A percentile compares a stretch with the other conserved stretches of the same genome.
These are phyloP conservation scores for Planoprotostelium fungivorum DNA, from an alignment of 78 protist genomes.

Conservation along the genomic window DNA sequence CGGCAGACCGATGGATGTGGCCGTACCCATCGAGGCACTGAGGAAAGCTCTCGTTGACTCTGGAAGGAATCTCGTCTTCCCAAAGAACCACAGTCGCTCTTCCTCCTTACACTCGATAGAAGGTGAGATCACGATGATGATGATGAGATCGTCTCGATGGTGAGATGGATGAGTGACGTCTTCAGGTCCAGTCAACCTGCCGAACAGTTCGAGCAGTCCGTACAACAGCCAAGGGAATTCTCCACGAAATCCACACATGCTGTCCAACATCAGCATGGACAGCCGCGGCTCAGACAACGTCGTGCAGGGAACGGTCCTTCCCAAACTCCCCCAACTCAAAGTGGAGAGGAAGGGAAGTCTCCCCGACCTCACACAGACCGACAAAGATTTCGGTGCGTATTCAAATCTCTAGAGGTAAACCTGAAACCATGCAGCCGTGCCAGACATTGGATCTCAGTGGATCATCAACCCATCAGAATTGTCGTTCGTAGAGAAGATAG, in stretches of 20 bases:
- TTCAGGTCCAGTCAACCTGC: not conserved
- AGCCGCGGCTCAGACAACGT: not conserved
- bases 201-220: too few species aligned
- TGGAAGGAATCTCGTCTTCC: not conserved
- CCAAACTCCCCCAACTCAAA: not conserved
- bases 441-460: constrained; percentile 9
- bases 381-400: not conserved
- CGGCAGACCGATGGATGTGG: not conserved
- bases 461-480: constrained; percentile 31
- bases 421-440: not conserved
- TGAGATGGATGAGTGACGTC: not conserved
- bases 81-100: not conserved
- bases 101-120: too few species aligned
- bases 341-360: not conserved
- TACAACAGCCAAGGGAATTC: not conserved
- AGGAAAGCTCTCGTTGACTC: not conserved
- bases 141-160: not conserved
- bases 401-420: not conserved
- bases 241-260: not conserved
- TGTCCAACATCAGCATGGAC: not conserved
- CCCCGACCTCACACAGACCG: too few species aligned
- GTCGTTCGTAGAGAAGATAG: constrained; percentile 34
- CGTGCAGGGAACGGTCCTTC: not conserved
- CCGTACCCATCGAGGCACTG: not conserved
- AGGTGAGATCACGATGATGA: not conserved